Conservation (phyloP, 208 protist genomes). For the Pavlovales sp. region DNA sequence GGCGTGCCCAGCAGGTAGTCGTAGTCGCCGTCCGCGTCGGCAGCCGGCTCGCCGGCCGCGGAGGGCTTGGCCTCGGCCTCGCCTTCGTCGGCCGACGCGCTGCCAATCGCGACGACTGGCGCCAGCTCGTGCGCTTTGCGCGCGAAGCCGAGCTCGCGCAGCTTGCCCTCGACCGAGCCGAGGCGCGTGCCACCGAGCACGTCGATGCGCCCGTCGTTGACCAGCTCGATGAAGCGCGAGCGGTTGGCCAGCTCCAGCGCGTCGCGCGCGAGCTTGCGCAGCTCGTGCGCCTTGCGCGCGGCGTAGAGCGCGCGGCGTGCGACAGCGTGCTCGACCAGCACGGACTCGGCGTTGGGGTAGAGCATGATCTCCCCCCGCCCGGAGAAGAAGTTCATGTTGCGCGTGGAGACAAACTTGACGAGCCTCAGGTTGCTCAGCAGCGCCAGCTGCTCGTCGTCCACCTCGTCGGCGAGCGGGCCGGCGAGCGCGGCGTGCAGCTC, state of each 20-base stretch:
- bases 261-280: neutral
- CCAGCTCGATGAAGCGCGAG: neutral
- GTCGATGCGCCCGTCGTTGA: neutral
- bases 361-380: slow-evolving; percentile 82
- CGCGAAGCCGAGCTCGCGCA: neutral
- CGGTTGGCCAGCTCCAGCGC: neutral
- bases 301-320: slow-evolving; percentile 91
- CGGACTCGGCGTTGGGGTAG: slow-evolving; percentile 74
- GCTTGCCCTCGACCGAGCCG: neutral
- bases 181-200: neutral
- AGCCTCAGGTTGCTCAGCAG: slow-evolving; percentile 85
- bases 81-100: neutral
- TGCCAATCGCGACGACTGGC: neutral
- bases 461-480: slow-evolving; percentile 37
- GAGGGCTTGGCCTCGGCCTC: neutral
- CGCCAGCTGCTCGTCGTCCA: slow-evolving; percentile 37
- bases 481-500: slow-evolving; percentile 24
- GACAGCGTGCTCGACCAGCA: slow-evolving; percentile 93
- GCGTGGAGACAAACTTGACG: slow-evolving; percentile 73
- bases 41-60: too few species aligned
- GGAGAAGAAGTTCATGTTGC: slow-evolving; percentile 97
- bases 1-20: slow-evolving; percentile 15
- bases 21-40: neutral
- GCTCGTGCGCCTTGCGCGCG: slow-evolving; percentile 82
- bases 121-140: neutral